Base-by-base conservation (phyloP, 768 basidiomycete genomes). In the Xerocomus spinulosus region DNA sequence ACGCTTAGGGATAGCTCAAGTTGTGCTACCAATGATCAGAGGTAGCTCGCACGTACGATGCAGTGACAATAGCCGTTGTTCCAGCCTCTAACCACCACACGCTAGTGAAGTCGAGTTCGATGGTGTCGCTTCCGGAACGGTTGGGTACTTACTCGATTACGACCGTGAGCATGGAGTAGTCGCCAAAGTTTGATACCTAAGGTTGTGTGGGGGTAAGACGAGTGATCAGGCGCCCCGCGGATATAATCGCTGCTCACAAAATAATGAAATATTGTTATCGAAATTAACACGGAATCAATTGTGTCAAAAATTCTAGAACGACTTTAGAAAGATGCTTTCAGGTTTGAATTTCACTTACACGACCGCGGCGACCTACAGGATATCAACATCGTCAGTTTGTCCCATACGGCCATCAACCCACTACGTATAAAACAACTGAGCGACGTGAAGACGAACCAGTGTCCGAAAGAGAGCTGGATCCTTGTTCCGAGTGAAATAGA, bases 401-500 rank as follows among this genome's bases (percentile, higher is more conserved):
- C 17, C 26, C 42, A 28, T n/a, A 28, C 30, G 30, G 14, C 29
- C 25, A 9, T 24, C 33, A 15, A 21, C 13, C 15, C 39, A 30
- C 14, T 30, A 35, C 20, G 34, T 18, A 40, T 35, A n/a, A 20
- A 38, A 23, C 26, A 18, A n/a, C 9, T 5, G 25, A n/a, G 25
- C 2, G 15, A 17, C n/a, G 24, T 26, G 29, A 24, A 39, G 25
- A 44, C 35, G 23, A 35, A 45, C 48, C 36, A 47, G 10, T 14
- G 32, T 34, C n/a, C 38, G 43, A 33, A 57, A 35, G 39, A 46
- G 39, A 17, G 25, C 10, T 14, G 15, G 26, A 35, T 29, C 48
- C 9, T n/a, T 21, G 42, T 26, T 49, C 26, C 15, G 52, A 30
- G 2, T 14, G 35, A 47, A 39, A 21, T 57, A 53, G 36, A 40